Evolutionary conservation across 2,329 filamentous ascomycete genomes (phyloP), one percentile per base, ranked within the genome.

Genomic region (Pseudocercospora eumusae): DNA sequence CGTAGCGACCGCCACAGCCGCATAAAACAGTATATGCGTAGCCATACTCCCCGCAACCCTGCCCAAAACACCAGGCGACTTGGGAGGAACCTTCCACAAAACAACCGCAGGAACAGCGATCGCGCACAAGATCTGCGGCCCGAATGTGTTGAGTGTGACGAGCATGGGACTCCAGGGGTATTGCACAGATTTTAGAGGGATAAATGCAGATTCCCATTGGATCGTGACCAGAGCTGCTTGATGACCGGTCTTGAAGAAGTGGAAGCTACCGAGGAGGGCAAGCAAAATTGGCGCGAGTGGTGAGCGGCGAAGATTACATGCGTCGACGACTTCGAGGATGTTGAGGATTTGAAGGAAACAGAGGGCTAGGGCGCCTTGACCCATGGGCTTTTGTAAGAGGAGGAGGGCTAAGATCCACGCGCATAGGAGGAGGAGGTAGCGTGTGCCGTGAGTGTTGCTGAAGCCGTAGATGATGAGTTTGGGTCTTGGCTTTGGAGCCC

Each of bases 241-340:
- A 76, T 99, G 95, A 64, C 95, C 95, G 0, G 95, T 99, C 74
- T 96, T 97, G 86, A 99, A 99, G 81, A 88, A 99, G 80, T 97
- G 88, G 77, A 93, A 96, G 71, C 90, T 92, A 63, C 93, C 95
- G 0, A 99, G 85, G n/a, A 98, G 79, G 10, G 88, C 93, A 25
- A 98, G 84, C 65, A 96, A 83, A 42, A 95, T 81, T 20, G 95
- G 93, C 0, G 92, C 93, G 69, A 98, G 89, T 6, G 92, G 83
- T 49, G 87, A 87, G 54, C 84, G 81, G 15, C 88, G 86, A 0
- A 87, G 76, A 33, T 78, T 78, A 69, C 87, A 87, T 2, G 84
- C 85, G 73, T 87, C 84, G 58, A 88, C 77, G 57, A 88, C 84
- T 68, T 88, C 86, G 54, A 86, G 79, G 1, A 88, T 84, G 10